Base-by-base conservation (phyloP, 306 rosid genomes). In the Geum urbanum region DNA sequence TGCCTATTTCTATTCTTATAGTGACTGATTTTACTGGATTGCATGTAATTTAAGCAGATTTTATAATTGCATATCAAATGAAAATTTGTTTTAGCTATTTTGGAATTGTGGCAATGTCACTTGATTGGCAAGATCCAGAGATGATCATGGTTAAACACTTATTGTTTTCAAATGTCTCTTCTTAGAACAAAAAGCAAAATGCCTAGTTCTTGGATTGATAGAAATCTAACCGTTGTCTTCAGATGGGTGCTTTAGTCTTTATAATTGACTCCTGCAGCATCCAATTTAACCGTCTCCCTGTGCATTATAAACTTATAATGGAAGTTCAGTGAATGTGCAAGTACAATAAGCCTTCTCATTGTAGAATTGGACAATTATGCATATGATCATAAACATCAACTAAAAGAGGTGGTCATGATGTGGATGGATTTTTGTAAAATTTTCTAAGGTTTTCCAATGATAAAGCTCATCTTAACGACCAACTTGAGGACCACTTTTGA, bases 21-120 rank as follows among this genome's bases (percentile, higher is more conserved):
- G 37, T 44, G 49, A 43, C 46, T 52, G 64, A 53, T 3, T 19
- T 43, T 69, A 22, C 63, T 66, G 60, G 37, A 47, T 54, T 53
- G 13, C 10, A 32, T 19, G 16, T 55, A 56, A 12, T 32, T 54
- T 40, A 37, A 65, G 53, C 44, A 16, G 56, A 22, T n/a, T 73
- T 50, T 62, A 14, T 13, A 5, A 62, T 43, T 54, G 46, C 50
- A 27, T n/a, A 11, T 59, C 22, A 10, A 13, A 22, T 13, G 27
- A 46, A 2, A 14, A 47, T 24, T 47, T 13, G 22, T 47, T 24
- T 27, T 3, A 66, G 35, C 20, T 43, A 44, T 64, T 19, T 20
- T 13, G 54, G 54, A 66, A 27, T 46, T 19, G 22, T 24, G 8
- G 3, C 20, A 45, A 24, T 1, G 70, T 46, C 41, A 22, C 13